A percentile compares a stretch with the other conserved stretches of the same genome.
phyloP scores from a whole-genome alignment of 331 rosid genomes.

The Cydonia oblonga region DNA sequence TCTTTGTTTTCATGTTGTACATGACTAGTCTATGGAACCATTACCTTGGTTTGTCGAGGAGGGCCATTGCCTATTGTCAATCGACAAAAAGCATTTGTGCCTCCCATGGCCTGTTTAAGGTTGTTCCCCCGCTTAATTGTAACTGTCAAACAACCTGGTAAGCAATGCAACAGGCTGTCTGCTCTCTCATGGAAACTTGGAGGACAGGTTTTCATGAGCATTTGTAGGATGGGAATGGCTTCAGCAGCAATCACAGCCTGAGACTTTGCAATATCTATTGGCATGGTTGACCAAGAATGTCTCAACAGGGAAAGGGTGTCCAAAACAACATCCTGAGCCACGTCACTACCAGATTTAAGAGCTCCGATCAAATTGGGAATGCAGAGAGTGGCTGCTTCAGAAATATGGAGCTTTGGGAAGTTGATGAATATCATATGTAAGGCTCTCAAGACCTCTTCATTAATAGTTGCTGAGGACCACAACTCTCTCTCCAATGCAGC shows the following conservation, averaged over 20 bases:
- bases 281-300: conserved; percentile 94
- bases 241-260: conserved; percentile 89
- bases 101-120: conserved; percentile 90
- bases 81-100: conserved; percentile 89
- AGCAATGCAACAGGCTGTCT: conserved; percentile 80
- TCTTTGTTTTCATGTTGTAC: neutral
- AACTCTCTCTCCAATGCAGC: conserved; percentile 91
- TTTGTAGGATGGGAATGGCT: conserved; percentile 92
- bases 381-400: conserved; percentile 92
- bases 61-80: conserved; percentile 85
- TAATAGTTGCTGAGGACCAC: conserved; percentile 87
- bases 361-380: conserved; percentile 92
- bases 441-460: conserved; percentile 87
- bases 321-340: conserved; percentile 82
- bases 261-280: conserved; percentile 71
- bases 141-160: conserved; percentile 98
- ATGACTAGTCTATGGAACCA: conserved; percentile 2
- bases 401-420: conserved; percentile 82
- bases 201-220: conserved; percentile 96
- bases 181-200: conserved; percentile 98
- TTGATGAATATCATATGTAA: conserved; percentile 73
- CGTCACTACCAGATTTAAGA: conserved; percentile 81
- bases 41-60: conserved; percentile 95
- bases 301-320: conserved; percentile 68
- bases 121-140: conserved; percentile 86